Evolutionary conservation across 2,329 filamentous ascomycete genomes (phyloP).

Genomic region (Ceratocystis papillata): DNA sequence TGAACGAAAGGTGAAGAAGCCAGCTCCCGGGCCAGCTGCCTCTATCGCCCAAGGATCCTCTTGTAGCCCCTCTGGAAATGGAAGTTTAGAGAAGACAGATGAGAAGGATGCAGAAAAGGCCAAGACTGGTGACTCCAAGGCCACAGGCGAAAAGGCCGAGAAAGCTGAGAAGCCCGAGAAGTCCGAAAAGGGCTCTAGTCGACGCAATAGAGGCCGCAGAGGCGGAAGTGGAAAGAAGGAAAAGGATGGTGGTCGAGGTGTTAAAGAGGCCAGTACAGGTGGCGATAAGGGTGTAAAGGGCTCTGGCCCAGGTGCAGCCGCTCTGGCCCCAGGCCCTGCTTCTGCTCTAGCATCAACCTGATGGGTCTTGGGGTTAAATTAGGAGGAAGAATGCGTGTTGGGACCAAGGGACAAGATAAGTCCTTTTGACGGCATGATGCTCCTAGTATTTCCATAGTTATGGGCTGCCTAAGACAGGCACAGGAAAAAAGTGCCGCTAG

Average conservation of each 20-base stretch:
- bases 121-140: slow-evolving; percentile 21
- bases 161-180: slow-evolving; percentile 26
- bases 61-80: slow-evolving; percentile 12
- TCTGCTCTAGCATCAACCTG: background rate
- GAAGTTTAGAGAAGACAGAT: background rate
- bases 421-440: background rate
- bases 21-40: slow-evolving; percentile 16
- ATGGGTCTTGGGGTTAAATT: background rate
- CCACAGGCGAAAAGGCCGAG: slow-evolving; percentile 26
- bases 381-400: background rate
- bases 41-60: slow-evolving; percentile 23
- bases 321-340: background rate
- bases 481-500: background rate
- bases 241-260: slow-evolving; percentile 13
- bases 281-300: slow-evolving; percentile 25
- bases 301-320: background rate
- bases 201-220: slow-evolving; percentile 26
- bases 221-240: slow-evolving; percentile 25
- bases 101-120: background rate
- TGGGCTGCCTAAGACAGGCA: no score
- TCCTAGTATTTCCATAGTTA: background rate
- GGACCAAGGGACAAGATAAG: background rate
- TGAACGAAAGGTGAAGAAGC: slow-evolving; percentile 59
- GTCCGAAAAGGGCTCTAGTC: slow-evolving; percentile 27
- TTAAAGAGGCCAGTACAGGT: slow-evolving; percentile 25